Evolutionary conservation across 2,329 filamentous ascomycete genomes (phyloP), one percentile per base, ranked within the genome.

Genomic region (Apiospora aurea): DNA sequence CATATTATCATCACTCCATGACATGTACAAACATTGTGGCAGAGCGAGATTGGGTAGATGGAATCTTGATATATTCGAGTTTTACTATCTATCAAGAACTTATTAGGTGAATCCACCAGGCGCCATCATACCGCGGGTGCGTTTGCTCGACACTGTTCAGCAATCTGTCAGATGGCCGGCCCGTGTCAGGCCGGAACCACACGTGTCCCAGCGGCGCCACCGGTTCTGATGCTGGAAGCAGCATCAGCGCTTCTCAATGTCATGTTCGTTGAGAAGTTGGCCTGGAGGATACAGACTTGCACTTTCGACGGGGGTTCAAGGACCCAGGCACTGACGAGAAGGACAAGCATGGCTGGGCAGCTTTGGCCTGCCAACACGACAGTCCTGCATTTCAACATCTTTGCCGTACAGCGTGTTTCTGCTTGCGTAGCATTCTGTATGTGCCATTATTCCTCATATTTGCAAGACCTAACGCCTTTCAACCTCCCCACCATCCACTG

Each of bases 381-480:
- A 69, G 34, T 34, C 68, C 34, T 44, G 47, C 68, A 69, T 44
- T 53, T 69, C 49, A 57, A 26, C 68, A 51, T 29, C 46, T 29
- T 24, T 44, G 46, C 29, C 68, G 43, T 57, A n/a, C 57, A 47
- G 44, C 14, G 47, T 24, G 43, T 34, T 53, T 69, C 34, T 69
- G 68, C 68, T 69, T 69, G 68, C n/a, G 66, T 69, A 69, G 68
- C 68, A 69, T 51, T 69, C 68, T 69, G 68, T 69, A 69, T 69
- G 47, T 69, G 68, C 68, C 68, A 69, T 69, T 53, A 57, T 41
- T 43, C 68, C 46, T 69, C 68, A 69, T 69, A 69, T 69, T 69
- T 69, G 68, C 68, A 69, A 38, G 68, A 51, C 68, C 68, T 41
- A 69, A 69, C 68, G 68, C 68, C 68, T 41, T 43, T 69, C 68